These are phyloP conservation scores for Xerocomus nothofagi DNA, from an alignment of 1,284 basidiomycete species.

Conservation along the genomic window DNA sequence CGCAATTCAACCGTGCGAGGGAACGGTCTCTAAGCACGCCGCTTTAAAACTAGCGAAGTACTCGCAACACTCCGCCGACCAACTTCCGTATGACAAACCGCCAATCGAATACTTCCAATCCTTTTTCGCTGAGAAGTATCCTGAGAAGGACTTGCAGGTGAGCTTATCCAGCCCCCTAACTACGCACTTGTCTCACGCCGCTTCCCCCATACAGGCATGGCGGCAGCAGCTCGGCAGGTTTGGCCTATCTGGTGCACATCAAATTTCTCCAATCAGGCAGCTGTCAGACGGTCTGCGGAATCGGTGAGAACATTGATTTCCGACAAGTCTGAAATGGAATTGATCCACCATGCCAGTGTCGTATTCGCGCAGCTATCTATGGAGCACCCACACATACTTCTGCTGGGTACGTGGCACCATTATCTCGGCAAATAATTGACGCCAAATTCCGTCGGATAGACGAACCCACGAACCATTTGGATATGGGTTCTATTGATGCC, in stretches of 20 bases:
- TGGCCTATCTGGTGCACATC: slow-evolving; percentile 92
- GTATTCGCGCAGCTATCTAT: slow-evolving; percentile 92
- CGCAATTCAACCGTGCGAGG: slow-evolving; percentile 77
- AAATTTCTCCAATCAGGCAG: slow-evolving; percentile 90
- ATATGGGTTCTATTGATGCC: slow-evolving; percentile 96
- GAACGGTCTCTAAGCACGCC: slow-evolving; percentile 87
- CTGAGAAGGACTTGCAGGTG: slow-evolving; percentile 86
- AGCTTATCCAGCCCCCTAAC: slow-evolving; percentile 14
- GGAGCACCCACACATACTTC: slow-evolving; percentile 90
- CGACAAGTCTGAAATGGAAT: slow-evolving; percentile 3
- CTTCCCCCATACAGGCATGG: slow-evolving; percentile 68
- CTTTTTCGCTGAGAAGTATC: slow-evolving; percentile 82
- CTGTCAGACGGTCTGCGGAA: slow-evolving; percentile 96
- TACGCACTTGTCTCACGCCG: slow-evolving; percentile 8
- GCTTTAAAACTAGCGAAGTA: slow-evolving; percentile 95
- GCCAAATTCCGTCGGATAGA: slow-evolving; percentile 40
- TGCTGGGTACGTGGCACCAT: slow-evolving; percentile 58
- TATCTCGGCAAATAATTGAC: slow-evolving; percentile 11
- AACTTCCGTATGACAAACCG: slow-evolving; percentile 90
- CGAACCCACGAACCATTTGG: slow-evolving; percentile 92
- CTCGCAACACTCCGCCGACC: slow-evolving; percentile 98
- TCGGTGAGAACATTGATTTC: slow-evolving; percentile 52
- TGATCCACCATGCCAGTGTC: slow-evolving; percentile 52
- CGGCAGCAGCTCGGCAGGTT: slow-evolving; percentile 93
- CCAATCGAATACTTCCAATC: slow-evolving; percentile 95